Evolutionary conservation across 305 asterid species (phyloP), one percentile per base, ranked within the genome.

Genomic region (Solanum hybrid): DNA sequence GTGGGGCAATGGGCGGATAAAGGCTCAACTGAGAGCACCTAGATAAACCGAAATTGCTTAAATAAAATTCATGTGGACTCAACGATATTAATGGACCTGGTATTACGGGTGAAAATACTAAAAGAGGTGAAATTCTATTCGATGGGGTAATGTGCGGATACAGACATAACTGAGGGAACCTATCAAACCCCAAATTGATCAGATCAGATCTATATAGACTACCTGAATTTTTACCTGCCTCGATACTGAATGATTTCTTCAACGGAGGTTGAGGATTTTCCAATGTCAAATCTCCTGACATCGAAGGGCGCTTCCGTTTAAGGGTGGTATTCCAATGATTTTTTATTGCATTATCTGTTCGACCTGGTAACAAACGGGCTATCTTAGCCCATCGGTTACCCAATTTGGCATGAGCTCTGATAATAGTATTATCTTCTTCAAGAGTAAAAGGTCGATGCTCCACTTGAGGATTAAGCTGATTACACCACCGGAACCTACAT

Each of bases 311-410:
- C 76, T 92, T 92, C 4, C 92, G 78, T 24, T 92, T 92, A 26
- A 92, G 86, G 0, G 93, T 91, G 10, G 95, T 91, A 91, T 93
- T 93, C 95, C 95, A 93, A 89, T 93, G 95, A 84, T 94, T 76
- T 93, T 93, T 5, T 31, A 31, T 31, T 31, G 32, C 32, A 31
- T 31, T 31, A 31, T 31, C 32, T 31, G 32, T 31, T 31, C 32
- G 32, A 31, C 32, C 32, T 31, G 32, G 32, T 31, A 31, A 31
- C 32, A 31, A 31, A 31, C 3, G 32, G 32, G 32, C 32, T 31
- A 31, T 31, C 32, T 31, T 31, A 31, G 32, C 3, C 32, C 32
- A 31, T 31, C 32, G 32, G 32, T 31, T 31, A 31, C 32, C 32
- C 32, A 31, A 31, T 2, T 31, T 31, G 32, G 32, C 32, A 31